These are phyloP conservation scores for Lachnum nothofagi DNA, from an alignment of 2,329 filamentous ascomycete species.

Conservation along the genomic window DNA sequence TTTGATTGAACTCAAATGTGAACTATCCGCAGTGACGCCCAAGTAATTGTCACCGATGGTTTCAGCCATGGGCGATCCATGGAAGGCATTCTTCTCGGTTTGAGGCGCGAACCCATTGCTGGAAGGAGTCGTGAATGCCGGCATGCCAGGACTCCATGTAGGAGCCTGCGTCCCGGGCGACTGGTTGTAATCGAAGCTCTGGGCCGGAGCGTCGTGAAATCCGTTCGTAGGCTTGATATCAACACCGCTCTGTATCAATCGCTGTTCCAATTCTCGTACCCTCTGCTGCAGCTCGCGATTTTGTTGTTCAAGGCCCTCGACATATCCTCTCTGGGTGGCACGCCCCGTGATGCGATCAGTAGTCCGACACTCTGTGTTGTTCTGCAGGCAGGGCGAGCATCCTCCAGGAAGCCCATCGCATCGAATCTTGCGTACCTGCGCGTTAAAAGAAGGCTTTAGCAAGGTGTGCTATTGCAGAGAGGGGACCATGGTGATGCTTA, in stretches of 20 bases:
- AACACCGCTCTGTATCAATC: conserved; percentile 56
- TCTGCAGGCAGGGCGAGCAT: conserved; percentile 75
- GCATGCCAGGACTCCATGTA: conserved; percentile 16
- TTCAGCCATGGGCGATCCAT: conserved; percentile 22
- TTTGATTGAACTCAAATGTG: conserved; percentile 66
- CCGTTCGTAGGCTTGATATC: conserved; percentile 48
- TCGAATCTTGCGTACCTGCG: conserved; percentile 74
- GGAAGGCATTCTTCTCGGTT: conserved; percentile 25
- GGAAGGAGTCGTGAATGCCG: conserved; percentile 9
- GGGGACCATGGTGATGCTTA: conserved; percentile 36
- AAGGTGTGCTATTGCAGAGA: background rate
- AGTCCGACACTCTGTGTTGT: conserved; percentile 70
- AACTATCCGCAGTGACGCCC: conserved; percentile 54
- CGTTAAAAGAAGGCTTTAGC: conserved; percentile 11
- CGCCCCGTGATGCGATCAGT: conserved; percentile 83
- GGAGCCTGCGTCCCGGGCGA: conserved; percentile 8
- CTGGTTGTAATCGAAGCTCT: conserved; percentile 18
- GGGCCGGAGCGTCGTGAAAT: conserved; percentile 23
- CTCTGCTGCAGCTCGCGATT: conserved; percentile 62
- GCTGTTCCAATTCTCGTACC: conserved; percentile 62
- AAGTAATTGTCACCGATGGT: conserved; percentile 58
- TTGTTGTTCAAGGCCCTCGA: conserved; percentile 70
- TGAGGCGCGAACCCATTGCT: conserved; percentile 2
- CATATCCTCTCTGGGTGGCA: conserved; percentile 71
- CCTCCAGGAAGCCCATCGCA: conserved; percentile 77